Evolutionary conservation across 2,329 filamentous ascomycete species (phyloP).

Genomic region (Zymoseptoria brevis): DNA sequence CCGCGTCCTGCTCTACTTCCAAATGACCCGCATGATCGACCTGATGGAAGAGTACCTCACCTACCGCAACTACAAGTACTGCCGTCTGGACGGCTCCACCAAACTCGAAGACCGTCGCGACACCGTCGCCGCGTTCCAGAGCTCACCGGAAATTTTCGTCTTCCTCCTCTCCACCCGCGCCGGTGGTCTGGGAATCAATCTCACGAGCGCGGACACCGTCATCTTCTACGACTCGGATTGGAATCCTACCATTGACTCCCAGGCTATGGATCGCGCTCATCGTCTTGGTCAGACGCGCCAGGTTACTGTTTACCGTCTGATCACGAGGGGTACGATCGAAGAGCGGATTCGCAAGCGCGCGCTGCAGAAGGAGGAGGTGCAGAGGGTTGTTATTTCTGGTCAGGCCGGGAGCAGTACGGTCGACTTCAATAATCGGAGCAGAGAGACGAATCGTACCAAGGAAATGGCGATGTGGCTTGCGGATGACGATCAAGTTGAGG

Average conservation of each 20-base stretch:
- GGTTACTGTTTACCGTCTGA: conserved; percentile 94
- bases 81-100: conserved; percentile 89
- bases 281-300: conserved; percentile 92
- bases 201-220: conserved; percentile 93
- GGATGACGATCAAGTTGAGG: conserved; percentile 89
- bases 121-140: conserved; percentile 95
- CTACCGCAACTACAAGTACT: conserved; percentile 98
- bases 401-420: conserved; percentile 64
- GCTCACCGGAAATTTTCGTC: conserved; percentile 87
- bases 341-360: conserved; percentile 96
- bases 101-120: conserved; percentile 95
- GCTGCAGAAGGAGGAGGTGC: conserved; percentile 96
- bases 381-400: conserved; percentile 91
- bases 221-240: conserved; percentile 99
- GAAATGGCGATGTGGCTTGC: conserved; percentile 99
- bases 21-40: conserved; percentile 99
- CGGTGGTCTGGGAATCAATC: conserved; percentile 94
- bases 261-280: conserved; percentile 98
- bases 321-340: conserved; percentile 93
- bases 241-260: conserved; percentile 98
- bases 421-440: conserved; percentile 82
- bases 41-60: conserved; percentile 98
- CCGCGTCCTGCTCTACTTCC: conserved; percentile 95
- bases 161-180: conserved; percentile 94
- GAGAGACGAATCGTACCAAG: conserved; percentile 92